Evolutionary conservation across 108 stramenopile genomes (phyloP).

Genomic region (Conticribra guillardii): DNA sequence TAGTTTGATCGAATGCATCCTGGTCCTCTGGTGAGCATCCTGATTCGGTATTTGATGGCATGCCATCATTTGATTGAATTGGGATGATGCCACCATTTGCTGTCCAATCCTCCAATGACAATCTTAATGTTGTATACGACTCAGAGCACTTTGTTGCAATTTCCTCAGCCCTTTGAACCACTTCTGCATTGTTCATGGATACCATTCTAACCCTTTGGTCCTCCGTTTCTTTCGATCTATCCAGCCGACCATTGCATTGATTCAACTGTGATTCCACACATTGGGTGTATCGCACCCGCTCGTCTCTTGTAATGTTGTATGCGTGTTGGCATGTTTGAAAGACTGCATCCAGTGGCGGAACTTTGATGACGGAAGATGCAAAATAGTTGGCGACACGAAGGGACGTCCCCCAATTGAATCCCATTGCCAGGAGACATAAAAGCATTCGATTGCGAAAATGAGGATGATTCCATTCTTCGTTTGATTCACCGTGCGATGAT

Average conservation of each 20-base stretch:
- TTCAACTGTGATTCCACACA: constrained; percentile 39
- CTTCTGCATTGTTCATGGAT: constrained; percentile 32
- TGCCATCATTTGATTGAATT: constrained; percentile 6
- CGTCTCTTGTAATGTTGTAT: constrained; percentile 30
- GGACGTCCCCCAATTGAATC: constrained; percentile 42
- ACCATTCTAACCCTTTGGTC: constrained; percentile 21
- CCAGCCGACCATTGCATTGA: constrained; percentile 35
- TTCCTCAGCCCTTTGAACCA: constrained; percentile 11
- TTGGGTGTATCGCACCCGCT: constrained; percentile 28
- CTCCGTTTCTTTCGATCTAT: constrained; percentile 26
- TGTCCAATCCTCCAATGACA: constrained; percentile 43
- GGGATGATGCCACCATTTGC: constrained; percentile 31
- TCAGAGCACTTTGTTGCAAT: constrained; percentile 33
- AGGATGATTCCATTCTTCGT: not conserved
- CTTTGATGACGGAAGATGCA: constrained; percentile 26
- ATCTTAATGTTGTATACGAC: constrained; percentile 43
- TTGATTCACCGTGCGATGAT: not conserved
- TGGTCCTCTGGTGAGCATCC: constrained; percentile 41
- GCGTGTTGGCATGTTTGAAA: constrained; percentile 24
- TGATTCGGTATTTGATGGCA: not conserved
- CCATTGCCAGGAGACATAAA: constrained; percentile 34
- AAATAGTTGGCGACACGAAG: constrained; percentile 42
- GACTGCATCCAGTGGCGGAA: constrained; percentile 33
- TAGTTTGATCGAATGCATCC: constrained; percentile 28
- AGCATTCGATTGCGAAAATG: constrained; percentile 48